phyloP scores from a whole-genome alignment of 768 basidiomycete genomes.

The Leccinum pellstonianum region DNA sequence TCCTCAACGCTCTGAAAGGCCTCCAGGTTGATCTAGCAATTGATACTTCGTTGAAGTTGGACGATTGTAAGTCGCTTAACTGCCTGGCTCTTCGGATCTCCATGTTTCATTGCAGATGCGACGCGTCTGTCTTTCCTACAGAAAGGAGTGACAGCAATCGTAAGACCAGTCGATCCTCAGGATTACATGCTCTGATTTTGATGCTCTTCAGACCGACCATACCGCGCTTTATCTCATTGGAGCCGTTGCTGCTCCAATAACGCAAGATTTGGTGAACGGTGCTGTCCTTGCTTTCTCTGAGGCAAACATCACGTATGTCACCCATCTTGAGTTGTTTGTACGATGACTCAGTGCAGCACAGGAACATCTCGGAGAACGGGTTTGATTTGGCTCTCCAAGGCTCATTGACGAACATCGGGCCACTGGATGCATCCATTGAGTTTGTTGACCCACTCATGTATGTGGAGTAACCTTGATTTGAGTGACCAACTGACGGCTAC shows the following conservation, averaged over 20 bases:
- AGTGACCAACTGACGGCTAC: not conserved
- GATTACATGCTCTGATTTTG: constrained; percentile 3
- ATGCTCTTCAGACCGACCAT: constrained; percentile 49
- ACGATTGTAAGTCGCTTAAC: constrained; percentile 54
- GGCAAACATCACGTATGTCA: constrained; percentile 56
- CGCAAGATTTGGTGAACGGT: constrained; percentile 61
- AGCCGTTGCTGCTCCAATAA: constrained; percentile 65
- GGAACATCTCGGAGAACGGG: constrained; percentile 56
- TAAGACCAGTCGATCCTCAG: constrained; percentile 27
- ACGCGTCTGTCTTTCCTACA: constrained; percentile 61
- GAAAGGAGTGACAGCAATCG: constrained; percentile 51
- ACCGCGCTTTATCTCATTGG: constrained; percentile 67
- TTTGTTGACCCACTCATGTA: constrained; percentile 64
- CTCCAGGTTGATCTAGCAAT: constrained; percentile 59
- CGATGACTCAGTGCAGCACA: constrained; percentile 50
- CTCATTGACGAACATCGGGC: constrained; percentile 60
- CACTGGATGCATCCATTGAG: constrained; percentile 66
- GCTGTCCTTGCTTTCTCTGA: constrained; percentile 52
- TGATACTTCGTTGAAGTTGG: constrained; percentile 53
- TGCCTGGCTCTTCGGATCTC: not conserved
- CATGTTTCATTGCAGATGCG: constrained; percentile 39
- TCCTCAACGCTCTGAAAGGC: constrained; percentile 58
- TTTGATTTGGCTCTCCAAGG: constrained; percentile 62
- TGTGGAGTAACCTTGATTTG: constrained; percentile 17
- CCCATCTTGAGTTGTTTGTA: constrained; percentile 29